phyloP scores from a whole-genome alignment of 2,329 filamentous ascomycete species.

The Mycosphaerella sp. region DNA sequence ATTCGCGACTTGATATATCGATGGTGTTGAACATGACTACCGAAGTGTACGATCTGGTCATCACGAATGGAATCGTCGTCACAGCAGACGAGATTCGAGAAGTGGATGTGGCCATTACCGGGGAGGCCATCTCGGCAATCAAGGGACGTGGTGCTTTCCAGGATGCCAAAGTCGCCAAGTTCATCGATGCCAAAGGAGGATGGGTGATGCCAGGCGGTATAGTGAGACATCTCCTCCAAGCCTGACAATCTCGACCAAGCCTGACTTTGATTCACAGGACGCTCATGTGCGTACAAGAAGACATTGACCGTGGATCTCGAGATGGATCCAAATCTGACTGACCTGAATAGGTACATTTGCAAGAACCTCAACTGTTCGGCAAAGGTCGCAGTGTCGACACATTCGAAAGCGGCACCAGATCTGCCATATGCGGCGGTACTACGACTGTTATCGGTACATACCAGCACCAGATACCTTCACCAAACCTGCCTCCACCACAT shows the following conservation, averaged over 20 bases:
- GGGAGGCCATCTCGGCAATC: slow-evolving; percentile 38
- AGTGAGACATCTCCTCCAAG: background rate
- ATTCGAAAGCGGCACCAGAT: slow-evolving; percentile 40
- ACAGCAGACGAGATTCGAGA: slow-evolving; percentile 37
- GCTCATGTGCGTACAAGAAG: background rate
- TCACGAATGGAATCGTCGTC: slow-evolving; percentile 41
- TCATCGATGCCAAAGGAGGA: slow-evolving; percentile 42
- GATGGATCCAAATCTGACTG: background rate
- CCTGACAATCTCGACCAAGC: background rate
- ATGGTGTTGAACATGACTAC: background rate
- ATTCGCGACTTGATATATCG: background rate
- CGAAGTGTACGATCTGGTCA: slow-evolving; percentile 34
- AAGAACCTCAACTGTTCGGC: slow-evolving; percentile 43
- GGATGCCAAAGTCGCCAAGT: slow-evolving; percentile 29
- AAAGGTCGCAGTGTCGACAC: slow-evolving; percentile 38
- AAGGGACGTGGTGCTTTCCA: slow-evolving; percentile 32
- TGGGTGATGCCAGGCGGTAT: slow-evolving; percentile 38
- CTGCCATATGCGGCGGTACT: slow-evolving; percentile 45
- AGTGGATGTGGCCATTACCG: slow-evolving; percentile 41
- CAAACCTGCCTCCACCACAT: no score
- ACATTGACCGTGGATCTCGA: no score
- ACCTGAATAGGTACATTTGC: slow-evolving; percentile 39
- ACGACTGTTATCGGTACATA: slow-evolving; percentile 41
- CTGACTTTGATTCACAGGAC: background rate
- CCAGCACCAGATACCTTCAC: background rate